Percentiles rank a stretch among this genome's conserved stretches.
phyloP scores from a whole-genome alignment of 805 yeast species.

The Torulaspora microellipsoides region DNA sequence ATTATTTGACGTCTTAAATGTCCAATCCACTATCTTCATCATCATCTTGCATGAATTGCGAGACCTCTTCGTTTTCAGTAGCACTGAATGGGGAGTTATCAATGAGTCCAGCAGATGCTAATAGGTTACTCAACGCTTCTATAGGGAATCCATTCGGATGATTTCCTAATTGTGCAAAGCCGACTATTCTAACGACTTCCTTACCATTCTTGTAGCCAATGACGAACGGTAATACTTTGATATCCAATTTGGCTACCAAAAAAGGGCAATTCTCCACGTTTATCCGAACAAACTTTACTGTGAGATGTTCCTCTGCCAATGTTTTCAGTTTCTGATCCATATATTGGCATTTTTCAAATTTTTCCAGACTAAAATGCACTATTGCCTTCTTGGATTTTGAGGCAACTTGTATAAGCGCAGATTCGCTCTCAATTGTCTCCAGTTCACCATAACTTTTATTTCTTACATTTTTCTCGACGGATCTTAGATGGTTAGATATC shows the following conservation, averaged over 20 bases:
- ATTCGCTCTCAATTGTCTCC: slow-evolving; percentile 45
- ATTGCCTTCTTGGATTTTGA: slow-evolving; percentile 41
- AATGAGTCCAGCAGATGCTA: slow-evolving; percentile 21
- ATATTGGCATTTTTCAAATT: slow-evolving; percentile 54
- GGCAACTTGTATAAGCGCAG: slow-evolving; percentile 50
- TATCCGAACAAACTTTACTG: slow-evolving; percentile 49
- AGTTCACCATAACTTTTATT: slow-evolving; percentile 44
- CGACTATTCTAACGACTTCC: slow-evolving; percentile 58
- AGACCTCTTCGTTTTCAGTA: no score
- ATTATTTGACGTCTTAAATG: no score
- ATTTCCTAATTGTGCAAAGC: slow-evolving; percentile 59
- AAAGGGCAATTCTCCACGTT: slow-evolving; percentile 69
- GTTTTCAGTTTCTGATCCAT: slow-evolving; percentile 46
- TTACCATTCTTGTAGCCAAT: slow-evolving; percentile 55
- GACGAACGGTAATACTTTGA: slow-evolving; percentile 70
- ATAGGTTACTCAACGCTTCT: slow-evolving; percentile 44
- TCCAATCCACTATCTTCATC: neutral
- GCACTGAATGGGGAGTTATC: neutral
- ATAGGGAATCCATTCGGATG: slow-evolving; percentile 45
- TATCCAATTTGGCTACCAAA: slow-evolving; percentile 54
- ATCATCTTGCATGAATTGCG: slow-evolving; percentile 14
- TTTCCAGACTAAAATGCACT: slow-evolving; percentile 60
- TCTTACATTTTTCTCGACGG: slow-evolving; percentile 33
- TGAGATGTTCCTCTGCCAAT: slow-evolving; percentile 56
- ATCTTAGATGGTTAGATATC: slow-evolving; percentile 41